A percentile compares a stretch with the other conserved stretches of the same genome.
These are phyloP conservation scores for Candida sojae DNA, from an alignment of 1,139 yeast genomes.

Conservation along the genomic window DNA sequence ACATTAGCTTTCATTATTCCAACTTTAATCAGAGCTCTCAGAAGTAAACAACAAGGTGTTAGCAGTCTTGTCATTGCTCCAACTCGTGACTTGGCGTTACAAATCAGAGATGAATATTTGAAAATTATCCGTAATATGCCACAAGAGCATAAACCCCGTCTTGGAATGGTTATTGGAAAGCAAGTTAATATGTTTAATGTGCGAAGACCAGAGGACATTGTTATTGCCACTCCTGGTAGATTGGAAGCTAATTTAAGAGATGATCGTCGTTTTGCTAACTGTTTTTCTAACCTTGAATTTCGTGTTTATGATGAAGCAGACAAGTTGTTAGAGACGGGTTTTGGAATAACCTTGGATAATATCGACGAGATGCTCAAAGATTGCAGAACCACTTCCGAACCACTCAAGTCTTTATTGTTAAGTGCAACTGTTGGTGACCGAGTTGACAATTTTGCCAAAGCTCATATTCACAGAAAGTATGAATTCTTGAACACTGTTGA, in stretches of 20 bases:
- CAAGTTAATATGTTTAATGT: conserved; percentile 23
- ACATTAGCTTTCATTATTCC: conserved; percentile 89
- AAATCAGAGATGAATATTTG: conserved; percentile 68
- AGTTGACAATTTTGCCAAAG: conserved; percentile 65
- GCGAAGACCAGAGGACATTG: conserved; percentile 43
- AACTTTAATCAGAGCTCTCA: conserved; percentile 49
- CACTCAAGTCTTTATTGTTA: conserved; percentile 69
- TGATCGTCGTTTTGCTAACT: conserved; percentile 36
- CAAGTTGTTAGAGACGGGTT: conserved; percentile 67
- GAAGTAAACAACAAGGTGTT: conserved; percentile 31
- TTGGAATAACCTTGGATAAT: conserved; percentile 59
- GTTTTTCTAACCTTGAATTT: conserved; percentile 57
- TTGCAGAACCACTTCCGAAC: conserved; percentile 19
- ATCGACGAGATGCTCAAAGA: conserved; percentile 14
- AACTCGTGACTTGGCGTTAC: conserved; percentile 89
- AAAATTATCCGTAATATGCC: conserved; percentile 35
- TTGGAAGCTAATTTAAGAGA: conserved; percentile 60
- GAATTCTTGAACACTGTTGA: conserved; percentile 76
- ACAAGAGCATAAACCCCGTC: conserved; percentile 15
- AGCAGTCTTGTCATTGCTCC: conserved; percentile 79
- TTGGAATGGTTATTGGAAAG: conserved; percentile 44
- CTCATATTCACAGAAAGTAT: conserved; percentile 64
- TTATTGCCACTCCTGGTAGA: conserved; percentile 93
- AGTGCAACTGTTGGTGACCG: conserved; percentile 83
- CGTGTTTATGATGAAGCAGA: conserved; percentile 90